Base-by-base conservation (phyloP, 23 red algal genomes). In the Gracilaria vermiculophylla region DNA sequence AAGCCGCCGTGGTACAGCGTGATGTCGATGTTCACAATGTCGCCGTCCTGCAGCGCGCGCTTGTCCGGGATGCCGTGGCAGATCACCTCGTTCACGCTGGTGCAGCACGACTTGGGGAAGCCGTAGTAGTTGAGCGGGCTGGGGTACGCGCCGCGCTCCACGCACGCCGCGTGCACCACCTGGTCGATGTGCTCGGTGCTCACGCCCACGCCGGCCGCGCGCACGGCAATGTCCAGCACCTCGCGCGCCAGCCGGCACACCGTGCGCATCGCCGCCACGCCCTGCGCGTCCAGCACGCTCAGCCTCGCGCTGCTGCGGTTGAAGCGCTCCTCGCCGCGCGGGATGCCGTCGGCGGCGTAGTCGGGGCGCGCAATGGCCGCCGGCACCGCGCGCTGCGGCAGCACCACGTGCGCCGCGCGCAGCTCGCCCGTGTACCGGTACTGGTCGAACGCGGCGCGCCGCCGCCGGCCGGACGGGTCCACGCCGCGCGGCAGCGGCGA, bases 11-110 rank as follows among this genome's bases (percentile, higher is more conserved):
- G 84, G 47, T 98, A 98, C 54, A 98, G 62, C 13, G 96, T 95
- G 29, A 98, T 92, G 70, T 98, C 96, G 42, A 98, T 89, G 75
- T 98, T 94, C 3, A 98, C 57, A 94, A 98, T 98, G 77, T 98
- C 96, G 39, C 96, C 96, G 42, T 98, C 92, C 84, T 94, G 23
- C 4, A 98, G 86, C 16, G 92, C 92, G 13, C 96, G 69, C 33
- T 54, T 23, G 78, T 98, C 96, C 3, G 96, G 96, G 27, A 98
- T 98, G 24, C 96, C 96, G 57, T 98, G 96, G 53, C 96, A 98
- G 42, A 98, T 98, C 8, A 98, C 96, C 81, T 98, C 96, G 75
- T 98, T 98, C 7, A 98, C 96, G 19, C 84, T 92, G 23, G 96
- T 98, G 79, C 96, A 98, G 71, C 78, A 89, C 28, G 87, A 81